phyloP scores from a whole-genome alignment of 129 eudicot genomes.

The Flaveria linearis region DNA sequence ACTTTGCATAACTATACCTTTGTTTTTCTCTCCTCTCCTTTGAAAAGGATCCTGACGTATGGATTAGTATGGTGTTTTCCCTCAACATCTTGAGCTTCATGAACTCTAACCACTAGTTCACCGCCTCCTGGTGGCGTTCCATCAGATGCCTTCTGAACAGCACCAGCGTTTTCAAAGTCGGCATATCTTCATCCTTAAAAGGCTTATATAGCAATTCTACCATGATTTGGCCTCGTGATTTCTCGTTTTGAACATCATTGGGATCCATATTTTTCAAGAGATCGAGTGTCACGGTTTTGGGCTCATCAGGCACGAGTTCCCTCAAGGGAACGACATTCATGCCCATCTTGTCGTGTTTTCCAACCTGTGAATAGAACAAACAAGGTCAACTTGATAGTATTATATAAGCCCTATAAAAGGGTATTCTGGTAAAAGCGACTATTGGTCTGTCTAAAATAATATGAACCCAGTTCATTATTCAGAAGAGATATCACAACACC shows the following conservation, averaged over 20 bases:
- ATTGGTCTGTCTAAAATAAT: not conserved
- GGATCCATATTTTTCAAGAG: slow-evolving; percentile 77
- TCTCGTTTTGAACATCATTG: slow-evolving; percentile 76
- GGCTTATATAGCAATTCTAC: slow-evolving; percentile 85
- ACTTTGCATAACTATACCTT: slow-evolving; percentile 46
- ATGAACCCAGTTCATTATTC: not conserved
- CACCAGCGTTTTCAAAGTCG: slow-evolving; percentile 49
- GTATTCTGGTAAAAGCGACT: slow-evolving; percentile 5
- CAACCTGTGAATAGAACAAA: slow-evolving; percentile 49
- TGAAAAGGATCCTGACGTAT: slow-evolving; percentile 66
- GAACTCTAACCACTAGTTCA: slow-evolving; percentile 66
- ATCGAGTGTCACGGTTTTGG: slow-evolving; percentile 65
- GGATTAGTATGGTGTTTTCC: slow-evolving; percentile 97
- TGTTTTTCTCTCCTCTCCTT: slow-evolving; percentile 90
- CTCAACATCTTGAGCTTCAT: slow-evolving; percentile 94
- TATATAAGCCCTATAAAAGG: not conserved
- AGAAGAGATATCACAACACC: not conserved
- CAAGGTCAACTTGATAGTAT: not conserved
- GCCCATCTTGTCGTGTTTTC: slow-evolving; percentile 94
- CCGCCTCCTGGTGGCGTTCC: slow-evolving; percentile 95
- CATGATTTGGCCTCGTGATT: slow-evolving; percentile 77
- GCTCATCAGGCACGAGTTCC: slow-evolving; percentile 73
- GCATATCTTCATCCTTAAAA: slow-evolving; percentile 73
- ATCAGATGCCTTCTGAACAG: slow-evolving; percentile 73
- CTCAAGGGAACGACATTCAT: slow-evolving; percentile 73